A percentile compares a stretch with the other conserved stretches of the same genome.
These are phyloP conservation scores for Pestalotiopsis sp. DNA, from an alignment of 2,329 filamentous ascomycete species.

Conservation along the genomic window DNA sequence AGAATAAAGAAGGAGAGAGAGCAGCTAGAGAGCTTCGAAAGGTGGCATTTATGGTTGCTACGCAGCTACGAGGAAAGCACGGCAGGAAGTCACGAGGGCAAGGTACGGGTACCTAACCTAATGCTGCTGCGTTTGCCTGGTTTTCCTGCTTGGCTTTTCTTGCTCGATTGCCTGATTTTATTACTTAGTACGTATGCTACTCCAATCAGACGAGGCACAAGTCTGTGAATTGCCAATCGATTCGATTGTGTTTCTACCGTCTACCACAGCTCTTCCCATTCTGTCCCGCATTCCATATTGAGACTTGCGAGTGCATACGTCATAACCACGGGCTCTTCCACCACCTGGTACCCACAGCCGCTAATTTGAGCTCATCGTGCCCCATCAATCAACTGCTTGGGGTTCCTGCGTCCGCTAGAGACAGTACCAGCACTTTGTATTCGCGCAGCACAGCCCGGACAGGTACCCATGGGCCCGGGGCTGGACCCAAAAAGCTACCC, in stretches of 20 bases:
- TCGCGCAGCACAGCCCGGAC: background rate
- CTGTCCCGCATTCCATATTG: conserved; percentile 6
- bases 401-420: conserved; percentile 6
- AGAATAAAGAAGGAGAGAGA: background rate
- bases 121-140: background rate
- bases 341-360: background rate
- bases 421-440: too few relatives aligned
- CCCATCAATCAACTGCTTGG: background rate
- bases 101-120: background rate
- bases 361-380: background rate
- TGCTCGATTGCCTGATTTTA: background rate
- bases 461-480: background rate
- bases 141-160: background rate
- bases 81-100: background rate
- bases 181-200: background rate
- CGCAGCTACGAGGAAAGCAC: background rate
- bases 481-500: background rate
- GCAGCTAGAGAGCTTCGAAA: background rate
- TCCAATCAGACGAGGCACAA: background rate
- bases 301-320: conserved; percentile 4
- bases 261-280: background rate
- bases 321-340: conserved; percentile 1
- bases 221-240: background rate
- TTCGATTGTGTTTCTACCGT: conserved; percentile 1
- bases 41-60: conserved; percentile 7